phyloP scores from a whole-genome alignment of 306 rosid species.

The Dalbergia cochinchinensis region DNA sequence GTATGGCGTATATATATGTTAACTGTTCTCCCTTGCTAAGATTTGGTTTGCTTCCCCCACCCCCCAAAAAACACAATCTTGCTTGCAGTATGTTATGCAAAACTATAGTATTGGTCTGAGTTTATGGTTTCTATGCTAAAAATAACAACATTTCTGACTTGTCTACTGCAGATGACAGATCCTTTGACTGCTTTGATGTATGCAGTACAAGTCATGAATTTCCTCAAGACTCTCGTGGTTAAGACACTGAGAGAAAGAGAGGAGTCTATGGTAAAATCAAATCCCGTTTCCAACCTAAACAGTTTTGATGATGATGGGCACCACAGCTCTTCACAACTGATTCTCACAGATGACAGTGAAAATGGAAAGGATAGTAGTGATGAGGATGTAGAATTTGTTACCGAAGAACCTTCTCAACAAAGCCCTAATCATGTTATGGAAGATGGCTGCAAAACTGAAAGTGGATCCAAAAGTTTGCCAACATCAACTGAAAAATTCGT shows the following conservation, averaged over 20 bases:
- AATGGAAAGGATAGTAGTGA: conserved; percentile 52
- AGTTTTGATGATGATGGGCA: conserved; percentile 79
- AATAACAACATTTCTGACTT: conserved; percentile 40
- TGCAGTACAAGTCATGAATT: conserved; percentile 98
- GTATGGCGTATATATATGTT: neutral
- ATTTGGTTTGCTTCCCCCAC: conserved; percentile 3
- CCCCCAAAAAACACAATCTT: conserved; percentile 18
- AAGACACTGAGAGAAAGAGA: conserved; percentile 82
- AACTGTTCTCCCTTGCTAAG: neutral
- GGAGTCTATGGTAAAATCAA: conserved; percentile 69
- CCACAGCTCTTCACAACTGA: conserved; percentile 62
- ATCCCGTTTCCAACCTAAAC: conserved; percentile 59
- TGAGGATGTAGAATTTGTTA: conserved; percentile 54
- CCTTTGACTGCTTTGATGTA: conserved; percentile 99
- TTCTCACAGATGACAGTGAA: conserved; percentile 51
- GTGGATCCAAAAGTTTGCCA: conserved; percentile 56
- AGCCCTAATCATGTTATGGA: conserved; percentile 51
- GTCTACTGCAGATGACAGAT: conserved; percentile 77
- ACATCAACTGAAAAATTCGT: conserved; percentile 56
- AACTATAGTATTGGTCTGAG: conserved; percentile 1
- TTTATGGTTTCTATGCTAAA: conserved; percentile 29
- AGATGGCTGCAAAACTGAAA: conserved; percentile 49
- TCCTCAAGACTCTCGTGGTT: conserved; percentile 85
- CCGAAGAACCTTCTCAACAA: conserved; percentile 60
- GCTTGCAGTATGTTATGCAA: conserved; percentile 10